Evolutionary conservation across 2,329 filamentous ascomycete species (phyloP).

Genomic region (Fusarium sp.): DNA sequence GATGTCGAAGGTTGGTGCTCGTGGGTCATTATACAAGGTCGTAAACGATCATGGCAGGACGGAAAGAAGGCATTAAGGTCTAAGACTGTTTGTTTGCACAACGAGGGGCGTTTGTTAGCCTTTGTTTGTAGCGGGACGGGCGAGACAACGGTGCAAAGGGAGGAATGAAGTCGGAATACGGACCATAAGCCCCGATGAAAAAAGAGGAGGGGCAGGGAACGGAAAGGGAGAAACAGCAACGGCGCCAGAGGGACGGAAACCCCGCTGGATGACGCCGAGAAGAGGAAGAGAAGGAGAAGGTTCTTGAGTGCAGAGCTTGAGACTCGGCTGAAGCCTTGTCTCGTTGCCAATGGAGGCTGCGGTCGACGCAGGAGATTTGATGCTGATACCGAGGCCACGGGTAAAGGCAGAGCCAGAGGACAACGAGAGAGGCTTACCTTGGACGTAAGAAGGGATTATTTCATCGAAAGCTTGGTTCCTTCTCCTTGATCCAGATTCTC

Average conservation of each 20-base stretch:
- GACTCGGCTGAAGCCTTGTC: constrained; percentile 33
- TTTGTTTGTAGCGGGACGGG: constrained; percentile 35
- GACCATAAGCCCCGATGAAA: constrained; percentile 43
- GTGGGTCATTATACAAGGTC: constrained; percentile 49
- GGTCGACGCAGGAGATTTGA: constrained; percentile 19
- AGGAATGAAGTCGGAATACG: constrained; percentile 44
- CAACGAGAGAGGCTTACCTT: constrained; percentile 27
- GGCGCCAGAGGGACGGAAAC: constrained; percentile 27
- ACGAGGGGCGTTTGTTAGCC: constrained; percentile 38
- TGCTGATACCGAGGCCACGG: constrained; percentile 23
- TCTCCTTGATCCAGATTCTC: constrained; percentile 5
- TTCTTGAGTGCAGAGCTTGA: constrained; percentile 16
- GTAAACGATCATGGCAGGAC: constrained; percentile 46
- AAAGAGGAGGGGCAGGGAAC: constrained; percentile 43
- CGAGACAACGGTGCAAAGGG: constrained; percentile 39
- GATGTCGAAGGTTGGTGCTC: constrained; percentile 43
- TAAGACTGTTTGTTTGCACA: constrained; percentile 44
- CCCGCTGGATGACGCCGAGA: constrained; percentile 28
- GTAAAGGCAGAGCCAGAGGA: constrained; percentile 7
- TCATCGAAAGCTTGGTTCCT: constrained; percentile 19
- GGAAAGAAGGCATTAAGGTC: constrained; percentile 49
- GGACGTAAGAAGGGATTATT: constrained; percentile 14
- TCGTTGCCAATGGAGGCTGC: constrained; percentile 40
- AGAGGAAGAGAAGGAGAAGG: constrained; percentile 16
- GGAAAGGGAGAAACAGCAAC: constrained; percentile 35